Base-by-base conservation (phyloP, 768 basidiomycete species). In the Leucocoprinus leucothites region DNA sequence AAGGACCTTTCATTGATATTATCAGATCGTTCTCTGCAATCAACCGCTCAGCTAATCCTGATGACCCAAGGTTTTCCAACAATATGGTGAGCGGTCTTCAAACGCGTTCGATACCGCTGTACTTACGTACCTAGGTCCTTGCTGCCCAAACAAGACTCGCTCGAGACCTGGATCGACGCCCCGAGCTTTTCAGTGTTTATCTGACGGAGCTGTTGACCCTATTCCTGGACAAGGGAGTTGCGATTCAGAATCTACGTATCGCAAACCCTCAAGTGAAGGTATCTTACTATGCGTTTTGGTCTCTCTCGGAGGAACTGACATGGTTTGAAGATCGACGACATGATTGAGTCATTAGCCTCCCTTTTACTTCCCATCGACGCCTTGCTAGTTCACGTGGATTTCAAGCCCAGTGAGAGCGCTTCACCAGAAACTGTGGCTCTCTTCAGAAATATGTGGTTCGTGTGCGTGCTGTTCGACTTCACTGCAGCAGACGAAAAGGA, bases 401-500 rank as follows among this genome's bases (percentile, higher is more conserved):
- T 89, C 67, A 76, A 79, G 43, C 83, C 88, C 1, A 79, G 84
- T 31, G 50, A 75, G 16, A 69, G 77, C 24, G 70, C 84, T 18
- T 76, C 85, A 0, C 65, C 82, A 3, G 84, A 84, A 21, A 66
- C 92, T 11, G 84, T 88, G 9, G 74, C 84, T 3, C 74, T 93
- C 19, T 98, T 97, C 80, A 83, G 94, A 42, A 94, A 92, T 64
- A 78, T 94, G 71, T 99, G 96, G 96, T 94, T 95, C 70, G 71
- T 98, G 18, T 94, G 91, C 65, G 82, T 90, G 22, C 80, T 96
- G 14, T 94, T 96, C 63, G 82, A 87, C 19, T 89, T 98, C 61
- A 87, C 91, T 2, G 71, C 71, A 5, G 69, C 74, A 18, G 75
- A 78, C 31, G 76, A 77, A 28, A 75, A 73, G 19, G 84, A 84